These are phyloP conservation scores for Eucalyptus erythrocorys DNA, from an alignment of 345 rosid species.

Conservation along the genomic window DNA sequence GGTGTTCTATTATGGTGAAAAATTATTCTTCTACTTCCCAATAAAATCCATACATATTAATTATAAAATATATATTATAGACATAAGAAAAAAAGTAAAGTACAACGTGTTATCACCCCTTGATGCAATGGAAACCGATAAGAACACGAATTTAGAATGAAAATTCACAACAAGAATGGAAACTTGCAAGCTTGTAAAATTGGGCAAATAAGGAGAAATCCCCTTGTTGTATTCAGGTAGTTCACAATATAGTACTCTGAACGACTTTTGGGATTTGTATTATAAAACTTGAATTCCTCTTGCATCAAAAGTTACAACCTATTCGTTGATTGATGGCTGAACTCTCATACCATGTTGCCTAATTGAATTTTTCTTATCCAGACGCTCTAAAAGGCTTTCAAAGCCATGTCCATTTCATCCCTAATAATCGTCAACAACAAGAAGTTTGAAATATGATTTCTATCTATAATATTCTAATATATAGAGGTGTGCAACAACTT, in stretches of 20 bases:
- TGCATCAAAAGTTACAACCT: not conserved
- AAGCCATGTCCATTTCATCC: too few species aligned
- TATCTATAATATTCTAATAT: too few species aligned
- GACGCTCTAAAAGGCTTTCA: not conserved
- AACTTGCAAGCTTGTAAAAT: not conserved
- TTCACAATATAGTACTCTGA: not conserved
- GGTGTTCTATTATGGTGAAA: accelerated
- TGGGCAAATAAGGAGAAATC: not conserved
- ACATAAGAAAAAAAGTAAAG: too few species aligned
- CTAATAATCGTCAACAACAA: too few species aligned
- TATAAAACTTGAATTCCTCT: not conserved
- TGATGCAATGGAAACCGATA: not conserved
- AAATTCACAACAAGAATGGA: not conserved
- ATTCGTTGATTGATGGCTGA: not conserved
- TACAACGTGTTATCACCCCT: not conserved
- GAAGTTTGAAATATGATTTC: too few species aligned
- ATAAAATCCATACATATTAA: too few species aligned
- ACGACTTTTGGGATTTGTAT: not conserved
- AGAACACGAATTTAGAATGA: not conserved
- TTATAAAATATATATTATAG: not conserved
- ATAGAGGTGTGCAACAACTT: accelerated
- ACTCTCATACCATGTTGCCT: not conserved
- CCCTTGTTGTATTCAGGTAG: not conserved
- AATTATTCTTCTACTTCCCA: too few species aligned
- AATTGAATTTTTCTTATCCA: not conserved